Base-by-base conservation (phyloP, 208 protist genomes). In the Leishmania gerbilli region DNA sequence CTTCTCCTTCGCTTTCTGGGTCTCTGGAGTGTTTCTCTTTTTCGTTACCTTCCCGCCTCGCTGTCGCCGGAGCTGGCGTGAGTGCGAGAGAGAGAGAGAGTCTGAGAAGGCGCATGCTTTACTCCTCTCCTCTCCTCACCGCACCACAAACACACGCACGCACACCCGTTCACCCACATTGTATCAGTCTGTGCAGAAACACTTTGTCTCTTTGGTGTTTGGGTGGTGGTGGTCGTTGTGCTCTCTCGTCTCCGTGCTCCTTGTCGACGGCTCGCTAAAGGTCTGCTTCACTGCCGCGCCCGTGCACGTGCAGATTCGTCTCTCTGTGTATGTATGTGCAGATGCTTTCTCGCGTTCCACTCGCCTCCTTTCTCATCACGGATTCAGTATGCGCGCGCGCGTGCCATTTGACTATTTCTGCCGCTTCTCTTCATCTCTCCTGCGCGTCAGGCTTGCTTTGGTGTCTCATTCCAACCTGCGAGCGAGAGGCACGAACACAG, bases 341-440 rank as follows among this genome's bases (percentile, higher is more conserved):
- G 62, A 17, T 64, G n/a, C 31, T 31, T 74, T 53, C 69, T 74
- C 27, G 9, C n/a, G 1, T 27, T 21, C n/a, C 55, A 68, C 37
- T n/a, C 53, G 56, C 34, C 53, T 47, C 49, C 64, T 83, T 76
- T 69, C 58, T 85, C 58, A n/a, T 49, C 64, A 68, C 45, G 51
- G 42, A 45, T 7, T 45, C 4, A 0, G 42, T 45, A 45, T 45
- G 42, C 42, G 5, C 42, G 42, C 42, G 42, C 42, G 42, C 42
- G 42, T 45, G 42, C 42, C 42, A 45, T 45, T 45, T 0, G 42
- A 45, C 42, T 45, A 4, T 45, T 45, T 45, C 42, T 45, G 5
- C 42, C 42, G 5, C 42, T 7, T 45, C 42, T 45, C 42, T 45
- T 45, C 42, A 45, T 45, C 42, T 45, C 42, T 45, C 5, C 42